These are phyloP conservation scores for Alternaria novae-zelandiae DNA, from an alignment of 2,329 filamentous ascomycete genomes.

Conservation along the genomic window DNA sequence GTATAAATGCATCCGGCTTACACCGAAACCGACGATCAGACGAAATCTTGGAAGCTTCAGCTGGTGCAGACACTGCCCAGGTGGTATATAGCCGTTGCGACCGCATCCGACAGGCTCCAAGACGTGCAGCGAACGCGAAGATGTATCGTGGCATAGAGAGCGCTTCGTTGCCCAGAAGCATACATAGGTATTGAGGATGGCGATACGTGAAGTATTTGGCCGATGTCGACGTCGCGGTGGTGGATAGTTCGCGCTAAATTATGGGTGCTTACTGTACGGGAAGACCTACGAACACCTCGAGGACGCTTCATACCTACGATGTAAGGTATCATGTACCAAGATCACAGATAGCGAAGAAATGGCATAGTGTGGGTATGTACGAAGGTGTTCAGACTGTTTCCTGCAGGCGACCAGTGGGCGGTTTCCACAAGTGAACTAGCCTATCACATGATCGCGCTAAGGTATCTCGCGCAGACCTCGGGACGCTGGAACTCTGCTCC, in stretches of 20 bases:
- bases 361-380: fast-evolving
- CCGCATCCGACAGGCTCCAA: not conserved
- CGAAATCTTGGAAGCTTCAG: not conserved
- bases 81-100: not conserved
- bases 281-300: not conserved
- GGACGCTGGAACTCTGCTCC: not conserved
- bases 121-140: not conserved
- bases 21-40: not conserved
- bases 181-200: not conserved
- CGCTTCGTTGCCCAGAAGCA: not conserved
- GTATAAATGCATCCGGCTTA: not conserved
- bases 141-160: fast-evolving
- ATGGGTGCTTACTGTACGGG: not conserved
- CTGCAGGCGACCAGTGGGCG: not conserved
- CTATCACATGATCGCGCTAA: not conserved
- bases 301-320: too few species aligned
- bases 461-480: not conserved
- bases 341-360: not conserved
- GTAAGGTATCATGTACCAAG: too few species aligned
- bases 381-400: not conserved
- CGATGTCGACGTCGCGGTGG: not conserved
- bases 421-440: not conserved
- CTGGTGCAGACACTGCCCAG: not conserved
- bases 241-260: not conserved
- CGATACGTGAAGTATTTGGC: not conserved